A percentile compares a stretch with the other conserved stretches of the same genome.
These are phyloP conservation scores for Zopfochytrium polystomum DNA, from an alignment of 371 early-diverging fungal genomes.

Conservation along the genomic window DNA sequence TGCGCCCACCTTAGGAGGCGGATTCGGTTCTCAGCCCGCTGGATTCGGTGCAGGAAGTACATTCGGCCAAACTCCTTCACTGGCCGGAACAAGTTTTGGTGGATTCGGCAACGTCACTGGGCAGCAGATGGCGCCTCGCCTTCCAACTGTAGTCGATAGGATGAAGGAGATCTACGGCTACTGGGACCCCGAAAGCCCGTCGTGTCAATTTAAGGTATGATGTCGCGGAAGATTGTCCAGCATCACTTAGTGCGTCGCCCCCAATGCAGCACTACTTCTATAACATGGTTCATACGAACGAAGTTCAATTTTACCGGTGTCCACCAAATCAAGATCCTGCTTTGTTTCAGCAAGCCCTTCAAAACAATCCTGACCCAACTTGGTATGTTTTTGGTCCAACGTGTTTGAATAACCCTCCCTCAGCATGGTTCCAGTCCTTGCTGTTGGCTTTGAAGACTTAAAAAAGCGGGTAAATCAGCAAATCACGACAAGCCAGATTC, in stretches of 20 bases:
- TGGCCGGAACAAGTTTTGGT: no score
- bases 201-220: slow-evolving; percentile 71
- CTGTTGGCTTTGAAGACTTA: slow-evolving; percentile 83
- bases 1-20: no score
- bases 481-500: slow-evolving; percentile 56
- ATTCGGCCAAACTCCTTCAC: no score
- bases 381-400: slow-evolving; percentile 47
- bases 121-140: slow-evolving; percentile 2
- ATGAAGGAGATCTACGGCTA: slow-evolving; percentile 32
- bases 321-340: slow-evolving; percentile 69
- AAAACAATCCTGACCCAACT: slow-evolving; percentile 78
- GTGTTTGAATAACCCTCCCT: not conserved
- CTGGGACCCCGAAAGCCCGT: slow-evolving; percentile 77
- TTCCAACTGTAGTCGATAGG: slow-evolving; percentile 17
- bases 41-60: no score
- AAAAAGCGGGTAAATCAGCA: slow-evolving; percentile 78
- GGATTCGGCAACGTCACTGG: no score
- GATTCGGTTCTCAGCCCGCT: no score
- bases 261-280: slow-evolving; percentile 80
- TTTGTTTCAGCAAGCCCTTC: slow-evolving; percentile 78
- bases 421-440: slow-evolving; percentile 86
- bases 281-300: slow-evolving; percentile 77
- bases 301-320: slow-evolving; percentile 71
- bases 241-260: not conserved
- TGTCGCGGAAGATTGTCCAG: not conserved